phyloP scores from a whole-genome alignment of 192 early-diverging fungal species.

The Lunasporangiospora selenospora region DNA sequence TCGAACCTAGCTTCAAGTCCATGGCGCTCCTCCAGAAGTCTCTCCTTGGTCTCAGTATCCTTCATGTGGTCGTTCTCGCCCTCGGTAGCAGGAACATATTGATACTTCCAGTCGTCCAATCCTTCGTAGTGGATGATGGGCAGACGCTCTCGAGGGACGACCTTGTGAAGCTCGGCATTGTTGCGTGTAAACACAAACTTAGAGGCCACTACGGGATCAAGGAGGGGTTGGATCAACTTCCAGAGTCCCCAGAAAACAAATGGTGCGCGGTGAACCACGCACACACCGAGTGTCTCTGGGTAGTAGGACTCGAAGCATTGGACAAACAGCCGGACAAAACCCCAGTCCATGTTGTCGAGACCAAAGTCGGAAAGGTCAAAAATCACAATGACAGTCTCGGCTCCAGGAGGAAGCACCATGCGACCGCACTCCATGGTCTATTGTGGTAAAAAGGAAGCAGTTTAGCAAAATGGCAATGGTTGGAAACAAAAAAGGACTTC shows the following conservation, averaged over 20 bases:
- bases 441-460: constrained; percentile 49
- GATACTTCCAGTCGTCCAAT: constrained; percentile 56
- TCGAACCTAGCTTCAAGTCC: constrained; percentile 54
- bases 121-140: constrained; percentile 72
- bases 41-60: constrained; percentile 47
- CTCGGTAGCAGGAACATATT: constrained; percentile 44
- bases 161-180: constrained; percentile 65
- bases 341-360: constrained; percentile 71
- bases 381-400: constrained; percentile 74
- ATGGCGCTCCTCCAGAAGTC: constrained; percentile 35
- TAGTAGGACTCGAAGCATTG: constrained; percentile 88
- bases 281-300: constrained; percentile 85
- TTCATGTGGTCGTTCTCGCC: constrained; percentile 52
- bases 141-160: constrained; percentile 66
- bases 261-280: constrained; percentile 86
- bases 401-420: constrained; percentile 55
- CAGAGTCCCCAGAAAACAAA: constrained; percentile 90
- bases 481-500: neutral
- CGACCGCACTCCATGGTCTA: constrained; percentile 67
- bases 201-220: constrained; percentile 89
- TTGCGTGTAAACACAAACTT: constrained; percentile 82
- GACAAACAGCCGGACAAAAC: constrained; percentile 74
- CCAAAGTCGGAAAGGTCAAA: constrained; percentile 85
- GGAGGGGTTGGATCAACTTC: constrained; percentile 80
- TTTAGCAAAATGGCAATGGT: neutral